Base-by-base conservation (phyloP, 2,329 filamentous ascomycete genomes). In the Sarocladium oryzae region DNA sequence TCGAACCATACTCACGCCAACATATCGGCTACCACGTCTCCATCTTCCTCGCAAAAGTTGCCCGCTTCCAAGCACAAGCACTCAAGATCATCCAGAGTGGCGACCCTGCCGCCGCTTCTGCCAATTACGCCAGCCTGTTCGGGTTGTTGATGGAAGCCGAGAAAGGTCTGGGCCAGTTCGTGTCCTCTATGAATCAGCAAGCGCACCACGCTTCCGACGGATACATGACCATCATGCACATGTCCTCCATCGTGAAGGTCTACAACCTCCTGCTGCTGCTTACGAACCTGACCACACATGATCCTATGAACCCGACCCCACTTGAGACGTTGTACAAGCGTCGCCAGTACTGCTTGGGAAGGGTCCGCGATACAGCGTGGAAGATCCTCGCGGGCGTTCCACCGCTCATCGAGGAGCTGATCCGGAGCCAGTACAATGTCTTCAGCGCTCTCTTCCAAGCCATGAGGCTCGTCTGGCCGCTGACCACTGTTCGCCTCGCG, bases 391-490 rank as follows among this genome's bases (percentile, higher is more conserved):
- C 61, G 11, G 53, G 52, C 21, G 54, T 66, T 4, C 61, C 61
- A 1, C 30, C 36, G 2, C 55, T 59, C 18, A 51, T 56, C 9
- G 53, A 55, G 2, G 55, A 57, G 3, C 46, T 49, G 9, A 28
- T 49, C 15, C 6, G 57, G 9, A 61, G 64, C 45, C 57, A 58
- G n/a, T 45, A 41, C 37, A 51, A 40, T 6, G 36, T 51, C 13
- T 45, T 51, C 18, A 26, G 37, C 24, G 32, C 61, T 10, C 55
- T 69, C 35, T 69, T 70, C 50, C 66, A 69, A 24, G 67, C 66
- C 1, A 51, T 71, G 35, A 65, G 63, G 57, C 53, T 70, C 24
- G 59, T 71, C 15, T 72, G 68, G 65, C 69, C 69, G 8, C 60
- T 71, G 18, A 64, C 62, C 6, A 52, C 61, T 1, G 56, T 71